A percentile compares a stretch with the other conserved stretches of the same genome.
These are phyloP conservation scores for Vairimorpha necatrix DNA, from an alignment of 371 early-diverging fungal species.

Conservation along the genomic window DNA sequence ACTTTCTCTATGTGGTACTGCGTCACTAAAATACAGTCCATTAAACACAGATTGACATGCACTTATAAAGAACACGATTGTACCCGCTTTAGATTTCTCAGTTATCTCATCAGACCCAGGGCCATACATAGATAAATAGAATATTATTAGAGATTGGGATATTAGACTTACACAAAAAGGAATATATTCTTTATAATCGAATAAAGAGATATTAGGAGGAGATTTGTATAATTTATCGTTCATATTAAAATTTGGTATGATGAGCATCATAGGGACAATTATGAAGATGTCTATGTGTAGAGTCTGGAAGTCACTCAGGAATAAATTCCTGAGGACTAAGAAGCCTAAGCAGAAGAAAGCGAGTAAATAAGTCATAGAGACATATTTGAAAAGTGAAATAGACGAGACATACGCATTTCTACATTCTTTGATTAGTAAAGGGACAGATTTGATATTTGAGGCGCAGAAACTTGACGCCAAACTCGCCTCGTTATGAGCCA, in stretches of 20 bases:
- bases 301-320: slow-evolving; percentile 60
- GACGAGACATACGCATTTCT: slow-evolving; percentile 90
- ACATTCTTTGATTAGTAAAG: slow-evolving; percentile 85
- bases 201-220: slow-evolving; percentile 34
- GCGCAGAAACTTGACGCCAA: slow-evolving; percentile 92
- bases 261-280: slow-evolving; percentile 44
- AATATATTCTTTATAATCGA: slow-evolving; percentile 7
- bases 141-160: slow-evolving; percentile 2
- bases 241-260: slow-evolving; percentile 46
- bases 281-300: slow-evolving; percentile 60
- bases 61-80: slow-evolving; percentile 24
- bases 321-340: slow-evolving; percentile 68
- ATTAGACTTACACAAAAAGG: slow-evolving; percentile 21
- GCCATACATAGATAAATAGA: slow-evolving; percentile 10
- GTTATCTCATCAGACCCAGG: not conserved
- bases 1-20: slow-evolving; percentile 24
- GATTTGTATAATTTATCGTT: slow-evolving; percentile 24
- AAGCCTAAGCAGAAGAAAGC: slow-evolving; percentile 81
- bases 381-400: slow-evolving; percentile 91
- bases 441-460: slow-evolving; percentile 79
- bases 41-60: slow-evolving; percentile 27
- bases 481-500: slow-evolving; percentile 89
- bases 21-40: slow-evolving; percentile 32
- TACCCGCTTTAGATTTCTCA: slow-evolving; percentile 14
- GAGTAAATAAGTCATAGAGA: slow-evolving; percentile 80